phyloP scores from a whole-genome alignment of 345 rosid genomes.

The Salix dunnii region DNA sequence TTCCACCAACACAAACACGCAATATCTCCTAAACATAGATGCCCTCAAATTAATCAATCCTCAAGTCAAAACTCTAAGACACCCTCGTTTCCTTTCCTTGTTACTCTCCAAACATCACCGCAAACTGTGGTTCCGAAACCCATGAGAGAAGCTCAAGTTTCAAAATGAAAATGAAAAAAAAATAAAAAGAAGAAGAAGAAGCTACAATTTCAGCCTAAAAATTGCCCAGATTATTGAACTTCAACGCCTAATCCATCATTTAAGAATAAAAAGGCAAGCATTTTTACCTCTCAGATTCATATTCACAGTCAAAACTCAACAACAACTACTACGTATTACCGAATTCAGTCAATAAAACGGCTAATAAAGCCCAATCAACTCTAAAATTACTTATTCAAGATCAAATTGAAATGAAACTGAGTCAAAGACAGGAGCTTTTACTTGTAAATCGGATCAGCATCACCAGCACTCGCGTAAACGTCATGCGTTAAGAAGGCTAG shows the following conservation, averaged over 20 bases:
- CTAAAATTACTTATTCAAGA: background rate
- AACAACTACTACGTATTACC: background rate
- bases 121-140: background rate
- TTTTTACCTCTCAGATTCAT: background rate
- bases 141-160: background rate
- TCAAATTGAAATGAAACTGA: background rate
- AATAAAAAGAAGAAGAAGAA: no score
- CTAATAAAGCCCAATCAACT: background rate
- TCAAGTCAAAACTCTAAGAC: background rate
- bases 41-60: background rate
- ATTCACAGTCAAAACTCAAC: background rate
- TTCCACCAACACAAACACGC: background rate
- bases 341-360: background rate
- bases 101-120: background rate
- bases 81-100: background rate
- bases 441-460: conserved; percentile 85
- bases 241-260: background rate
- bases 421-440: conserved; percentile 14
- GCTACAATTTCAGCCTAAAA: background rate
- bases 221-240: background rate
- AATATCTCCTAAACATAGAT: background rate
- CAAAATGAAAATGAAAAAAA: background rate
- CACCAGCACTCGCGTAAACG: conserved; percentile 72
- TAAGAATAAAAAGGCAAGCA: background rate
- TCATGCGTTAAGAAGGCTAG: conserved; percentile 26